Evolutionary conservation across 2,329 filamentous ascomycete species (phyloP), one percentile per base, ranked within the genome.

Genomic region (Diaporthe ilicicola): DNA sequence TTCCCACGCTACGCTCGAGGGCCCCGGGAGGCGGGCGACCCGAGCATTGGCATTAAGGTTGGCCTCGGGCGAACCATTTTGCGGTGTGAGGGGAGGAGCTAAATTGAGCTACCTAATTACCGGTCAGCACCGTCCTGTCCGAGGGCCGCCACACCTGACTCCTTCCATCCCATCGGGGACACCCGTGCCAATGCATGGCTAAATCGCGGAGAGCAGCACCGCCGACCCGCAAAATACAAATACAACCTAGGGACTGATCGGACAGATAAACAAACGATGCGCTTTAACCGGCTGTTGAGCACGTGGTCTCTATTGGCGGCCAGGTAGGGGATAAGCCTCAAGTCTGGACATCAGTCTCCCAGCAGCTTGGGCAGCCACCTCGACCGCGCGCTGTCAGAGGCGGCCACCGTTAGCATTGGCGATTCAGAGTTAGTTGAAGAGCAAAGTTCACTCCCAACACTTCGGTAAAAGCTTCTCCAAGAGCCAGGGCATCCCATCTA

Each of bases 11-110:
- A 50, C 42, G 29, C 59, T 64, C 15, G 8, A 24, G 10, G 29
- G 39, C 29, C 54, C 59, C 44, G 44, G 59, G 59, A 64, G n/a
- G n/a, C 59, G 44, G 59, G 42, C 7, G 42, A 27, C 59, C 59
- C 59, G 59, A 64, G 59, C 59, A 64, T n/a, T n/a, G n/a, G 44
- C 59, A 64, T 64, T 37, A 50, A 50, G 44, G 59, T 64, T 50
- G 44, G 13, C 59, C 39, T n/a, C 12, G 13, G 59, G 9, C 2
- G 59, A 12, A 27, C n/a, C 19, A 42, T 64, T 50, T 50, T 42
- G 59, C 59, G 42, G 59, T 42, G 59, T 19, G 48, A 42, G 10
- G 37, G 13, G 37, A 34, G 34, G 15, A 42, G 42, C 59, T 62
- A 62, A 39, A 62, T 24, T 27, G 42, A 17, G 42, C 42, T 22